Base-by-base conservation (phyloP, 495 filamentous ascomycete genomes). In the Hypomontagnella submonticulosa region DNA sequence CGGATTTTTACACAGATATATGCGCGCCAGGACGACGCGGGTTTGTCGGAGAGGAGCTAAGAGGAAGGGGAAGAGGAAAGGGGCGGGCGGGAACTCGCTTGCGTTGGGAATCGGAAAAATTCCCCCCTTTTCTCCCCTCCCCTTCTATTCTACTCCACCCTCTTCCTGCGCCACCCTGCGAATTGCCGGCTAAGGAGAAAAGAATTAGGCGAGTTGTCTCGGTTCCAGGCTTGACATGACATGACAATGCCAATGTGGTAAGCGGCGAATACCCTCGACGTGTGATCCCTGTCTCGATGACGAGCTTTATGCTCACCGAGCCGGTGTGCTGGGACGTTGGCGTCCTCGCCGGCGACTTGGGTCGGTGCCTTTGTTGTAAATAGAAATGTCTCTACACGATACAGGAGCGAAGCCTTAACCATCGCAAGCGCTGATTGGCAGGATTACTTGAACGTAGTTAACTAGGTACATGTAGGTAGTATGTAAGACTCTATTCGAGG, bases 121-220 rank as follows among this genome's bases (percentile, higher is more conserved):
- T 57, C 15, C 23, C 32, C 32, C 42, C 20, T 30, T 51, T 56
- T 46, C 18, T 38, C 15, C 42, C 37, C 16, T 54, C 42, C 40
- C 27, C 40, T 23, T 23, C 44, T 7, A 23, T 4, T 23, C 36
- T 38, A 11, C 36, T 8, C n/a, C n/a, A 2, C 36, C n/a, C 10
- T 38, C 23, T 27, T 27, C 23, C 23, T n/a, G n/a, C n/a, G n/a
- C n/a, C n/a, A n/a, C 38, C 34, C 52, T 56, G 56, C 36, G 36
- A 51, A 38, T 56, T 66, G 65, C 58, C 71, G 65, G 57, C 54
- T 61, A 67, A n/a, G 65, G 62, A 62, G 57, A 59, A 63, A 63
- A 62, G 46, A 60, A 61, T 67, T 73, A 73, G 62, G 69, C 71
- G 71, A 73, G 69, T 60, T 71, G 71, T 73, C 71, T 73, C 71